These are phyloP conservation scores for Irpex rosettiformis DNA, from an alignment of 1,284 basidiomycete species.

Conservation along the genomic window DNA sequence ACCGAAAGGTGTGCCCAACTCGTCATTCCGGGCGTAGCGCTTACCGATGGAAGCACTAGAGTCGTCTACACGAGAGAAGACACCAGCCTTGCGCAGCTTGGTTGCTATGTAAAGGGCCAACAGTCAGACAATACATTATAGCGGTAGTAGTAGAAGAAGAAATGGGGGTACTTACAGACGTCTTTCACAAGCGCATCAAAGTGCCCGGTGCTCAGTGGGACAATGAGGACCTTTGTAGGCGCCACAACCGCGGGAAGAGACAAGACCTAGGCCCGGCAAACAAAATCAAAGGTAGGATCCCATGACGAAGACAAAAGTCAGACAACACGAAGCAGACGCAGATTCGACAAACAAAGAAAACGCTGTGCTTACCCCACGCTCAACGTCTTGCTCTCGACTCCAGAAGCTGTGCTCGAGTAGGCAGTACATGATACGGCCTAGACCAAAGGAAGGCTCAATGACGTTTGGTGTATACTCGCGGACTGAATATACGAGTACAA, in stretches of 20 bases:
- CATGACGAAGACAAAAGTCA: not conserved
- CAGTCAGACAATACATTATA: not conserved
- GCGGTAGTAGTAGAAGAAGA: conserved; percentile 5
- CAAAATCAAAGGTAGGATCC: conserved; percentile 12
- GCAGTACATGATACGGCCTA: conserved; percentile 94
- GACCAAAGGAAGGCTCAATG: conserved; percentile 98
- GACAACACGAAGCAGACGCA: not conserved
- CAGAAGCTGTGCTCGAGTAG: conserved; percentile 97
- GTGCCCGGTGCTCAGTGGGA: conserved; percentile 88
- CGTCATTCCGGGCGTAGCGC: conserved; percentile 97
- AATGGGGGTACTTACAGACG: conserved; percentile 69
- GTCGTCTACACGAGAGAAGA: conserved; percentile 93
- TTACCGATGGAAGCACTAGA: conserved; percentile 94
- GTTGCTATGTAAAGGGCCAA: conserved; percentile 48
- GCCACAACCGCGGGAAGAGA: conserved; percentile 90
- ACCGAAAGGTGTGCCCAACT: conserved; percentile 96
- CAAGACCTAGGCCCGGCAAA: conserved; percentile 58
- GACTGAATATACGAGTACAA: conserved; percentile 44
- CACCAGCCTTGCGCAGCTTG: conserved; percentile 83
- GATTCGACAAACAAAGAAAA: conserved; percentile 10
- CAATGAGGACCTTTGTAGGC: conserved; percentile 95
- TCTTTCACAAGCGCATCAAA: conserved; percentile 85
- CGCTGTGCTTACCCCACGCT: conserved; percentile 70
- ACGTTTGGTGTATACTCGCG: conserved; percentile 97
- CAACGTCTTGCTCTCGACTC: conserved; percentile 88